These are phyloP conservation scores for Aschersonia sp. DNA, from an alignment of 2,329 filamentous ascomycete species.

Conservation along the genomic window DNA sequence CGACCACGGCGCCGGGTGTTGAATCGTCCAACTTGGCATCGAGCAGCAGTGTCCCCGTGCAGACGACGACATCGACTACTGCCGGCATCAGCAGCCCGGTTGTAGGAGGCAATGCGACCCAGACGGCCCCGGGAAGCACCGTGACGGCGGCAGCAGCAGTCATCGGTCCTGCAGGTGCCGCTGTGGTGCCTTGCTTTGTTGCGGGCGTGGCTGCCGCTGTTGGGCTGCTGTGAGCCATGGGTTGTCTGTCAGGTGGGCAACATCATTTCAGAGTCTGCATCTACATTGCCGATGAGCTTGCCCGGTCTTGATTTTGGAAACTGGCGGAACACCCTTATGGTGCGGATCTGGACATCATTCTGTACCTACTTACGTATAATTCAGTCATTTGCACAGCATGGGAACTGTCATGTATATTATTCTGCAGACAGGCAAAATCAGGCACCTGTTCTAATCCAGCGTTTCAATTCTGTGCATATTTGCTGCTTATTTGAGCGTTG, in stretches of 20 bases:
- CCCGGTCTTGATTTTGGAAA: too few relatives aligned
- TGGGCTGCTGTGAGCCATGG: conserved; percentile 11
- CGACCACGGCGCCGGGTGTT: neutral
- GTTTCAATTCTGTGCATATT: too few relatives aligned
- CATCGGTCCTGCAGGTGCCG: neutral
- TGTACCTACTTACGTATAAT: too few relatives aligned
- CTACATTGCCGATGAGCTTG: too few relatives aligned
- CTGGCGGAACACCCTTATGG: too few relatives aligned
- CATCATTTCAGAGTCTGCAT: too few relatives aligned
- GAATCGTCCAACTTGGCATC: neutral
- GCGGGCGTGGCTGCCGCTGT: conserved; percentile 14
- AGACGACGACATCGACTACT: conserved; percentile 1
- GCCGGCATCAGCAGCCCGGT: neutral
- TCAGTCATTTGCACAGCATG: too few relatives aligned
- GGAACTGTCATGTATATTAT: too few relatives aligned
- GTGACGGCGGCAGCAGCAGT: neutral
- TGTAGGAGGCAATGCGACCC: neutral
- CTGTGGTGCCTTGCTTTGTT: conserved; percentile 9
- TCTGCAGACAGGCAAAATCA: too few relatives aligned
- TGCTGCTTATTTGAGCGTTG: too few relatives aligned
- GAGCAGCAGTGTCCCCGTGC: neutral
- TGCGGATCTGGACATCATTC: too few relatives aligned
- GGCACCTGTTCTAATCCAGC: too few relatives aligned
- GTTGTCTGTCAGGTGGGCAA: neutral
- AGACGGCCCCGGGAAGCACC: neutral